Conservation (phyloP, 2,329 filamentous ascomycete species). For the Epichloe typhina region DNA sequence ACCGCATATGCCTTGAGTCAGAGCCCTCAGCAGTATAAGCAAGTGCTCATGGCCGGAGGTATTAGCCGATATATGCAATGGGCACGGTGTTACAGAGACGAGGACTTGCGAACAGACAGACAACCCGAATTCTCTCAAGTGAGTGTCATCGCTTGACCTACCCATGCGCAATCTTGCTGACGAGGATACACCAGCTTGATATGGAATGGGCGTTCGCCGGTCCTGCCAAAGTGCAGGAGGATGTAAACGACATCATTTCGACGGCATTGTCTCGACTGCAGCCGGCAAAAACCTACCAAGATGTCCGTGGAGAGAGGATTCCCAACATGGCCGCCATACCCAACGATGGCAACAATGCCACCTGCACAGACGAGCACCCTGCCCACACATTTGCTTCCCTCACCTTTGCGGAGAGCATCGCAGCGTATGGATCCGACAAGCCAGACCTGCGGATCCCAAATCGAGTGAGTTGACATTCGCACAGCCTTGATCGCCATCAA, state of each 20-base stretch:
- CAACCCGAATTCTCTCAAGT: conserved; percentile 96
- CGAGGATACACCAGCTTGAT: conserved; percentile 49
- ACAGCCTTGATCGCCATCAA: background rate
- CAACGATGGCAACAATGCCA: background rate
- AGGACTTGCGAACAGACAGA: conserved; percentile 80
- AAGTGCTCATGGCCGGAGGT: conserved; percentile 88
- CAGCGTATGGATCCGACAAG: conserved; percentile 75
- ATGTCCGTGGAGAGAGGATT: conserved; percentile 31
- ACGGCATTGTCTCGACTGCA: conserved; percentile 15
- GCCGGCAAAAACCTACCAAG: conserved; percentile 44
- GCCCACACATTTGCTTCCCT: conserved; percentile 21
- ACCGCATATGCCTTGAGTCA: conserved; percentile 85
- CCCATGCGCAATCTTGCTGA: background rate
- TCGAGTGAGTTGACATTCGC: conserved; percentile 30
- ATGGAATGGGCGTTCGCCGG: conserved; percentile 82
- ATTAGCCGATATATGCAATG: conserved; percentile 79
- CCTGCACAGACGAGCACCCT: conserved; percentile 9
- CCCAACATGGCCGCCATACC: conserved; percentile 18
- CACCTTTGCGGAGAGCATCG: conserved; percentile 46
- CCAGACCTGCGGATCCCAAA: conserved; percentile 71
- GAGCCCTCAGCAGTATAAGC: conserved; percentile 97
- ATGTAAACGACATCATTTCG: conserved; percentile 23
- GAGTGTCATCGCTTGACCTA: background rate
- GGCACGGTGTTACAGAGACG: conserved; percentile 88
- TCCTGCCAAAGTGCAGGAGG: conserved; percentile 23